Evolutionary conservation across 169 alveolate species (phyloP).

Genomic region (Ichthyophthirius multifiliis): DNA sequence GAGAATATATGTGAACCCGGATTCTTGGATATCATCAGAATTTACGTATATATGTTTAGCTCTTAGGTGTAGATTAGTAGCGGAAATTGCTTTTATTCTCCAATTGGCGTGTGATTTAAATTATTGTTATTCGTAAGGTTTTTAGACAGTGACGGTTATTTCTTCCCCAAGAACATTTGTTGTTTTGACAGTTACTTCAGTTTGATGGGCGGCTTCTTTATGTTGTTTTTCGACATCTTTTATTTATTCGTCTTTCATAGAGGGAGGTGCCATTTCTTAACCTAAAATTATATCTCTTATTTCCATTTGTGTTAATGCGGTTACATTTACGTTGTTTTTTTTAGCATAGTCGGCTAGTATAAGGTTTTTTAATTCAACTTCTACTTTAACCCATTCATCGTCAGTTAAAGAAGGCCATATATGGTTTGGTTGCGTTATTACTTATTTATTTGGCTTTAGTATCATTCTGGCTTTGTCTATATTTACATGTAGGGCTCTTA

Average conservation of each 20-base stretch:
- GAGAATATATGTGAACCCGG: conserved; percentile 92
- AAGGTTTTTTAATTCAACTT: conserved; percentile 97
- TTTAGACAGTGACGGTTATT: conserved; percentile 94
- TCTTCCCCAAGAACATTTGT: conserved; percentile 97
- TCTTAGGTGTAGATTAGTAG: conserved; percentile 95
- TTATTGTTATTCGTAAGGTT: conserved; percentile 98
- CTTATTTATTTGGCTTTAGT: conserved; percentile 95
- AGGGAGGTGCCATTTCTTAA: conserved; percentile 99
- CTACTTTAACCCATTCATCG: conserved; percentile 99
- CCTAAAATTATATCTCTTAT: conserved; percentile 99
- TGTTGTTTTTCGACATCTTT: conserved; percentile 92
- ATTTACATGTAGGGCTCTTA: conserved; percentile 98
- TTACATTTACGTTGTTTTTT: conserved; percentile 97
- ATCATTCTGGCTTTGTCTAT: conserved; percentile 98
- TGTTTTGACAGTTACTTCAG: conserved; percentile 91
- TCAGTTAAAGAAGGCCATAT: conserved; percentile 99
- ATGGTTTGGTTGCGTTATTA: conserved; percentile 99
- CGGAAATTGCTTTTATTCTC: conserved; percentile 98
- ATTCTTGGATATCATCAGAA: conserved; percentile 88
- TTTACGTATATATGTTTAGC: conserved; percentile 96
- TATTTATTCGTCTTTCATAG: conserved; percentile 93
- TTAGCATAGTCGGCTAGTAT: conserved; percentile 99
- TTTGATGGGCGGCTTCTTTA: conserved; percentile 60
- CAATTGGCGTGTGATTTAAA: conserved; percentile 98
- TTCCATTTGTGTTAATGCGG: conserved; percentile 98